A percentile compares a stretch with the other conserved stretches of the same genome.
phyloP scores from a whole-genome alignment of 2,329 filamentous ascomycete species.

The Aspergillus carbonarius region DNA sequence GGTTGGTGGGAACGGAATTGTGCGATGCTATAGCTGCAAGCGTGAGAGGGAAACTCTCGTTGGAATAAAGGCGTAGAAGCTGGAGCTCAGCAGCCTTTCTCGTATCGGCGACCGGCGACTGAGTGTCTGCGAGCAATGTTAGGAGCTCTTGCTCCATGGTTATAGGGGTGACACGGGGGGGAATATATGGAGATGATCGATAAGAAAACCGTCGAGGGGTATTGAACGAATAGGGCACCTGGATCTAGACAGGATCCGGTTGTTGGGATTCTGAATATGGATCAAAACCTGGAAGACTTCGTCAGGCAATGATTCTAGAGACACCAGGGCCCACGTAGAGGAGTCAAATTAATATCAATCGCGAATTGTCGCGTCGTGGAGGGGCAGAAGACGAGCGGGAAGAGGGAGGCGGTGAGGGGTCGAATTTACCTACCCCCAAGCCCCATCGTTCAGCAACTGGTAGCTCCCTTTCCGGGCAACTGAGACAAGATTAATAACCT shows the following conservation, averaged over 20 bases:
- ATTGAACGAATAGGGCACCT: neutral
- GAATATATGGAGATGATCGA: neutral
- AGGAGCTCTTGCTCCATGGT: slow-evolving; percentile 91
- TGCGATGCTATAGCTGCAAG: slow-evolving; percentile 80
- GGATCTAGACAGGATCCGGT: neutral
- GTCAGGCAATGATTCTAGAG: neutral
- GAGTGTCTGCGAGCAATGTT: slow-evolving; percentile 81
- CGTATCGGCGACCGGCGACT: slow-evolving; percentile 70
- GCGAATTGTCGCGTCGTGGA: slow-evolving; percentile 20
- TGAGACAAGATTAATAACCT: neutral
- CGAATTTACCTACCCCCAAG: neutral
- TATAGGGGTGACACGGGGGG: slow-evolving; percentile 8
- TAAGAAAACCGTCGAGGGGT: neutral
- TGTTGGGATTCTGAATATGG: neutral
- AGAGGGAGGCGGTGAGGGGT: slow-evolving; percentile 19
- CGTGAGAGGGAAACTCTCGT: slow-evolving; percentile 71
- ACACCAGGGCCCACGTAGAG: neutral
- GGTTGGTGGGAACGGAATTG: slow-evolving; percentile 66
- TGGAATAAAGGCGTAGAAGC: slow-evolving; percentile 67
- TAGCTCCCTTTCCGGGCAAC: neutral
- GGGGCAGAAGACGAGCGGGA: slow-evolving; percentile 16
- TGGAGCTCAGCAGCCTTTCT: slow-evolving; percentile 85
- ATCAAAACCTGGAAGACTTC: neutral
- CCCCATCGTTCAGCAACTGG: neutral
- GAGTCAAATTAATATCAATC: neutral